Evolutionary conservation across 2,329 filamentous ascomycete genomes (phyloP), one percentile per base, ranked within the genome.

Genomic region (Mycosphaerella sp.): DNA sequence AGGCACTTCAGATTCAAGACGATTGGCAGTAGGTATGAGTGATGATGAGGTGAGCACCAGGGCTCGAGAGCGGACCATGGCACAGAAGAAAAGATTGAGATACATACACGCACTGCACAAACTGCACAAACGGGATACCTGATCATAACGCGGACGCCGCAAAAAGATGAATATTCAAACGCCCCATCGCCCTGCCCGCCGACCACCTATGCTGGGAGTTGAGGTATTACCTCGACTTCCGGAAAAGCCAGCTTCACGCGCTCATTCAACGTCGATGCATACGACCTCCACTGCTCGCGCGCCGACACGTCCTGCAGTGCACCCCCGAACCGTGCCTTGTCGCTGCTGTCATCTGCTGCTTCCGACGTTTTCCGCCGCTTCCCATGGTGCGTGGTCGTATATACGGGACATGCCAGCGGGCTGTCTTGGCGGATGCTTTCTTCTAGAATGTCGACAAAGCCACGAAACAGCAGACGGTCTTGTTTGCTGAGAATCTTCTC

Each of bases 141-240:
- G 3, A 21, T 21, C 26, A 29, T 29, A 7, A 29, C 26, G 6
- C 26, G 26, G 26, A 29, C 26, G 5, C 26, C 26, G 26, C 2
- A 29, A 6, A 29, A 7, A 29, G 26, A 29, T 29, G 26, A 29
- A 6, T 29, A 29, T 21, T 21, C 26, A 29, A 7, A 29, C 26
- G 26, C 26, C 6, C 26, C 26, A 4, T 29, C 3, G 6, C 2
- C 1, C 26, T 29, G 26, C 26, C 6, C 6, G 26, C 26, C 5
- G 26, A 29, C 21, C 41, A 23, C 41, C 26, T 21, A 44, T 23
- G 21, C 21, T 29, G 42, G 42, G 21, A 44, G 42, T 5, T 17
- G 17, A 44, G 42, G 42, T 12, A 8, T 23, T 6, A 44, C 5
- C 7, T 26, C 21, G 12, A 61, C 48, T 67, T 59, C 32, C 3